Base-by-base conservation (phyloP, 2,329 filamentous ascomycete genomes). In the Chaetomium globosum region DNA sequence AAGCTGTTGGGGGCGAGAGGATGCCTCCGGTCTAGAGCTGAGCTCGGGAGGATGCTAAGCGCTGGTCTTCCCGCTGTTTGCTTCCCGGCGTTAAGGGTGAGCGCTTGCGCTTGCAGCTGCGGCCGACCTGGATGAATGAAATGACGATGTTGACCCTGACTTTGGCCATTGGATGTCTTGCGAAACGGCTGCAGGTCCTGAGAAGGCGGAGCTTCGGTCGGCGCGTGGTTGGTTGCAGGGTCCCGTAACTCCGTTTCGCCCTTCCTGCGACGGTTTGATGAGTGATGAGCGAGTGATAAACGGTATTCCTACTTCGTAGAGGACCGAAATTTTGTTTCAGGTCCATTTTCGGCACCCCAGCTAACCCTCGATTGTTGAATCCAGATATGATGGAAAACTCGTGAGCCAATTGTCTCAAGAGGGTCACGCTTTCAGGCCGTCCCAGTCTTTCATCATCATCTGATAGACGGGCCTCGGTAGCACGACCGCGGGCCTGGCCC, bases 361-460 rank as follows among this genome's bases (percentile, higher is more conserved):
- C 39, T n/a, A n/a, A 43, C 39, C 13, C 16, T 43, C 39, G 39
- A 43, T 43, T 43, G 39, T 43, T 7, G 39, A 43, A 43, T n/a
- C 16, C 19, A 6, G 39, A n/a, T 43, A 43, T 16, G 39, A 43
- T 16, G 1, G 13, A 4, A 2, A 43, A 43, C 4, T 19, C 36
- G 13, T 13, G 4, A 43, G 3, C 19, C 1, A 16, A 43, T 43
- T 43, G 13, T 7, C 39, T n/a, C 5, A 43, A n/a, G 7, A 19
- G 13, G 59, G 43, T 19, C 53, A 10, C 7, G n/a, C 6, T 21
- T 23, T 51, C 23, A 10, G 63, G 58, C 46, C 52, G 13, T 43
- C 57, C 58, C 31, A 43, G n/a, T 55, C 63, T 26, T 33, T 58
- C 64, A 65, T 65, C 59, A 39, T 3, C 64, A 63, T 63, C 39